phyloP scores from a whole-genome alignment of 192 early-diverging fungal genomes.

The Umbelopsis ramanniana region DNA sequence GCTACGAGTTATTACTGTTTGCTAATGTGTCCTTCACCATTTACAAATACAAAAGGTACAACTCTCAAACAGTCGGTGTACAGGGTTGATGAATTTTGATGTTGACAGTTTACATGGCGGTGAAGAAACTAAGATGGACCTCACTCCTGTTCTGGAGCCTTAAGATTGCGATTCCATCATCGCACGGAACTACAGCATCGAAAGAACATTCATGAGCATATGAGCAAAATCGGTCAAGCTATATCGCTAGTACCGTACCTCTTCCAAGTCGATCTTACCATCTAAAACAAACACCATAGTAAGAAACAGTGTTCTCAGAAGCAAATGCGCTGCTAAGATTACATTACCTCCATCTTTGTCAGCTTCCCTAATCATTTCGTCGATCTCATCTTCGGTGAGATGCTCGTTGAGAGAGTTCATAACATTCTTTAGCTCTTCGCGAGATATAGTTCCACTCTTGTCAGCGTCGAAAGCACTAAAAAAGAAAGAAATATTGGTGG shows the following conservation, averaged over 20 bases:
- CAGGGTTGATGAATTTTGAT: too few species aligned
- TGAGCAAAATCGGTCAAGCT: too few species aligned
- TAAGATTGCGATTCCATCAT: background rate
- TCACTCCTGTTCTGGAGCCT: background rate
- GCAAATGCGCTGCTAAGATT: background rate
- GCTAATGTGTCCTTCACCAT: too few species aligned
- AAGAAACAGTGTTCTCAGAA: background rate
- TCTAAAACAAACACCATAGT: slow-evolving; percentile 9
- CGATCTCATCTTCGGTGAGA: slow-evolving; percentile 69
- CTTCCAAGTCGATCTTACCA: slow-evolving; percentile 39
- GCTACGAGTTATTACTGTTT: too few species aligned
- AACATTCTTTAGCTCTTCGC: slow-evolving; percentile 49
- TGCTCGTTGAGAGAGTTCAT: slow-evolving; percentile 64
- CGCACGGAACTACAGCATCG: background rate
- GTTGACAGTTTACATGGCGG: too few species aligned
- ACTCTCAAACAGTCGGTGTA: too few species aligned
- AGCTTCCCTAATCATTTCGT: slow-evolving; percentile 83
- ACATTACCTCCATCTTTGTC: slow-evolving; percentile 72
- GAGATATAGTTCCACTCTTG: slow-evolving; percentile 51
- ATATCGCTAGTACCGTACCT: background rate
- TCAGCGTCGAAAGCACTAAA: slow-evolving; percentile 57
- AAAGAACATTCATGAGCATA: background rate
- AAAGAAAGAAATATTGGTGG: background rate
- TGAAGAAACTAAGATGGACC: too few species aligned
- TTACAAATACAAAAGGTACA: too few species aligned